Base-by-base conservation (phyloP, 139 green algal genomes). In the Dunaliella sp. region DNA sequence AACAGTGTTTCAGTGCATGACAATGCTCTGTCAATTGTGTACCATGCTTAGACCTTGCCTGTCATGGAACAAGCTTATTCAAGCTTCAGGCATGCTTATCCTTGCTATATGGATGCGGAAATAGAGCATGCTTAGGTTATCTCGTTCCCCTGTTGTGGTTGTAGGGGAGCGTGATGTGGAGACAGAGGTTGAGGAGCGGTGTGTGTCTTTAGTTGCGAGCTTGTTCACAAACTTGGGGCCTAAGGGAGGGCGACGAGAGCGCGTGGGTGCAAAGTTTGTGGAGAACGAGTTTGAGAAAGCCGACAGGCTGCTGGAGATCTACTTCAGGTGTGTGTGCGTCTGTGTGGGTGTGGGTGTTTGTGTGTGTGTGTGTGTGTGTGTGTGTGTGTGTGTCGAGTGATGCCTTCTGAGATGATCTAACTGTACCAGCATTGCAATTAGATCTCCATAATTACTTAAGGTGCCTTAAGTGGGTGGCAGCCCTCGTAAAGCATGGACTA, bases 211-310 rank as follows among this genome's bases (percentile, higher is more conserved):
- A 73, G 90, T 99, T 48, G 84, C 88, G 38, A 95, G 90, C 81
- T 89, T 99, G 48, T 16, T 91, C 26, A 77, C 76, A 1, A 83
- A 85, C 72, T 36, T 86, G 38, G 78, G 76, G 1, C n/a, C 75
- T 1, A 78, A 80, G 38, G 82, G 78, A 3, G 81, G 86, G 1
- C 73, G 86, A 25, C 36, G 94, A 1, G 95, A 98, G 83, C 90
- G 97, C 0, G 87, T 99, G 36, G 90, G 92, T 0, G 93, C 95
- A 83, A 99, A 99, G 89, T 99, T 99, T 93, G 95, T 98, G 72
- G 97, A 99, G 90, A 87, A 89, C 1, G 97, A 99, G 93, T 98
- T 96, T 91, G 97, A 99, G 79, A 99, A 99, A 91, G 90, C 90
- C 16, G 97, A 99, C 89, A 91, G 95, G 0, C 89, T 99, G n/a